These are phyloP conservation scores for Cardamine chenopodiifolia DNA, from an alignment of 345 rosid genomes.

Conservation along the genomic window DNA sequence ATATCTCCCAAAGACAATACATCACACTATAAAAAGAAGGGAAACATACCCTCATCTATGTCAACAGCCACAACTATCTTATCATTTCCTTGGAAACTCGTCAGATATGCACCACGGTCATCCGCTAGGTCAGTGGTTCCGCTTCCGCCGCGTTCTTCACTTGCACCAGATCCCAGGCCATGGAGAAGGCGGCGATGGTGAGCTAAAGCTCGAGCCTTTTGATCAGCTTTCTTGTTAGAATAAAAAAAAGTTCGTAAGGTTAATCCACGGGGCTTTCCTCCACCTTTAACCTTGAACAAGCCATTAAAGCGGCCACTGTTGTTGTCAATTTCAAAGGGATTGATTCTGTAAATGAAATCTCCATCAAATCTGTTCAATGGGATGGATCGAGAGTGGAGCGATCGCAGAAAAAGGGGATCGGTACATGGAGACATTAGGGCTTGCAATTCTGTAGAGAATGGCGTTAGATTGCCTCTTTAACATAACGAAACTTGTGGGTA, in stretches of 20 bases:
- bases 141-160: constrained; percentile 42
- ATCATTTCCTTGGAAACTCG: constrained; percentile 52
- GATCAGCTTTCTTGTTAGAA: constrained; percentile 43
- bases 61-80: constrained; percentile 90
- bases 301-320: constrained; percentile 18
- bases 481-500: constrained; percentile 56
- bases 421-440: constrained; percentile 44
- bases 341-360: constrained; percentile 19
- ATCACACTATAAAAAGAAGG: background rate
- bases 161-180: constrained; percentile 48
- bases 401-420: constrained; percentile 37
- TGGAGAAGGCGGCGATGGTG: constrained; percentile 47
- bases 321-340: constrained; percentile 23
- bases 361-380: background rate
- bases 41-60: constrained; percentile 78
- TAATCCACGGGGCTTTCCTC: constrained; percentile 35
- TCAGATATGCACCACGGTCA: constrained; percentile 44
- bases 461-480: constrained; percentile 46
- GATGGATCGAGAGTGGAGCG: constrained; percentile 41
- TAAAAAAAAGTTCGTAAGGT: constrained; percentile 54
- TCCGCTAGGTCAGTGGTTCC: constrained; percentile 47
- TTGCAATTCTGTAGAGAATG: constrained; percentile 41
- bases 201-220: constrained; percentile 54
- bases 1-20: background rate
- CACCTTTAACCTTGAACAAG: constrained; percentile 24